These are phyloP conservation scores for Phytopythium helicoides DNA, from an alignment of 352 stramenopile genomes.

Conservation along the genomic window DNA sequence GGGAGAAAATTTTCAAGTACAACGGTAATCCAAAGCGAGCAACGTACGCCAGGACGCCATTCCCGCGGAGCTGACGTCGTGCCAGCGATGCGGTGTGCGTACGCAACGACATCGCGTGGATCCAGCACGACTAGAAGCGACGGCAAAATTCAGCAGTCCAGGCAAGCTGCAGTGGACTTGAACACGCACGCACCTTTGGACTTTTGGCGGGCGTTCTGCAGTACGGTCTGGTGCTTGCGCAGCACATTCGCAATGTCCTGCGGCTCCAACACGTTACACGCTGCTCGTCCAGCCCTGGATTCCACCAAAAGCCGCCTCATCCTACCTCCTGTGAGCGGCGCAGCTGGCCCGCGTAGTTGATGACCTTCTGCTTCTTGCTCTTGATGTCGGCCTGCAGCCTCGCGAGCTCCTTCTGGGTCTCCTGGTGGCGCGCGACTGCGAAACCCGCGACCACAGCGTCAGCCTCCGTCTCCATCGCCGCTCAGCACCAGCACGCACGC, in stretches of 20 bases:
- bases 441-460: background rate
- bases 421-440: slow-evolving; percentile 63
- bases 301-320: no score
- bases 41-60: slow-evolving; percentile 74
- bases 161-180: no score
- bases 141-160: no score
- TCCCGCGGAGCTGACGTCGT: slow-evolving; percentile 72
- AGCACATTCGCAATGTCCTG: slow-evolving; percentile 67
- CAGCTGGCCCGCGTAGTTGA: slow-evolving; percentile 66
- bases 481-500: slow-evolving; percentile 29
- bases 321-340: slow-evolving; percentile 62
- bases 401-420: slow-evolving; percentile 69
- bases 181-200: slow-evolving; percentile 56
- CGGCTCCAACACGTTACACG: no score
- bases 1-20: no score
- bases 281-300: no score
- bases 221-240: slow-evolving; percentile 59
- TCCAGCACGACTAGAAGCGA: slow-evolving; percentile 50
- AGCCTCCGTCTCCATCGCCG: background rate
- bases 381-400: slow-evolving; percentile 55
- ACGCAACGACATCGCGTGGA: slow-evolving; percentile 67
- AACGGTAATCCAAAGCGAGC: background rate
- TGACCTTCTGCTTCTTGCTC: slow-evolving; percentile 65
- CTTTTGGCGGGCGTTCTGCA: slow-evolving; percentile 56
- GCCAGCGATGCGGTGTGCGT: slow-evolving; percentile 77